Evolutionary conservation across 306 rosid genomes (phyloP).

Genomic region (peach (Prunus persica)): DNA sequence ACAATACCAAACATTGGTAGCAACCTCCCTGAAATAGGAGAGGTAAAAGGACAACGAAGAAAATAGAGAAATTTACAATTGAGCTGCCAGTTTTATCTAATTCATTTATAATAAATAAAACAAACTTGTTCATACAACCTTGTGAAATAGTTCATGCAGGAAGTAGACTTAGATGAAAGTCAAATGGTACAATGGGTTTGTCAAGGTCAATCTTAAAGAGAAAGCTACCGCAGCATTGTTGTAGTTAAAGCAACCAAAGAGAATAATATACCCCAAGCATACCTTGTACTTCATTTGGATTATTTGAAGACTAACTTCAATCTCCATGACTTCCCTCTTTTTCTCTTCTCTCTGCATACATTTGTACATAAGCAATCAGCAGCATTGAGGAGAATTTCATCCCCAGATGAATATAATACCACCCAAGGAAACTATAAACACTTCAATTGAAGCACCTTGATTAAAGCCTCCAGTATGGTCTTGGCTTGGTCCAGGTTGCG

Average conservation of each 20-base stretch:
- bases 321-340: slow-evolving; percentile 85
- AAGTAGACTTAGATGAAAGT: not conserved
- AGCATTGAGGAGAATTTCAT: not conserved
- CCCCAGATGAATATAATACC: slow-evolving; percentile 3
- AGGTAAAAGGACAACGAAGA: too few species aligned
- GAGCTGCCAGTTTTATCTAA: not conserved
- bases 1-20: too few species aligned
- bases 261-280: slow-evolving; percentile 1
- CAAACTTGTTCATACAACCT: too few species aligned
- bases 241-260: not conserved
- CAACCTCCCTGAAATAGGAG: too few species aligned
- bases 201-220: not conserved
- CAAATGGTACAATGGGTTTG: not conserved
- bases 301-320: slow-evolving; percentile 89
- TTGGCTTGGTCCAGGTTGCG: slow-evolving; percentile 99
- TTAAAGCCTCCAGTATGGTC: slow-evolving; percentile 81
- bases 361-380: slow-evolving; percentile 4
- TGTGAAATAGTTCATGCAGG: too few species aligned
- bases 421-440: slow-evolving; percentile 11
- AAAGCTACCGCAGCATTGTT: not conserved
- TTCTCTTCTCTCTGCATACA: slow-evolving; percentile 83
- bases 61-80: not conserved
- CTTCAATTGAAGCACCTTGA: slow-evolving; percentile 56
- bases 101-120: too few species aligned
- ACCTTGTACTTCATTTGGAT: slow-evolving; percentile 96